Conservation (phyloP, 495 filamentous ascomycete genomes). For the Aspergillus nidulans region DNA sequence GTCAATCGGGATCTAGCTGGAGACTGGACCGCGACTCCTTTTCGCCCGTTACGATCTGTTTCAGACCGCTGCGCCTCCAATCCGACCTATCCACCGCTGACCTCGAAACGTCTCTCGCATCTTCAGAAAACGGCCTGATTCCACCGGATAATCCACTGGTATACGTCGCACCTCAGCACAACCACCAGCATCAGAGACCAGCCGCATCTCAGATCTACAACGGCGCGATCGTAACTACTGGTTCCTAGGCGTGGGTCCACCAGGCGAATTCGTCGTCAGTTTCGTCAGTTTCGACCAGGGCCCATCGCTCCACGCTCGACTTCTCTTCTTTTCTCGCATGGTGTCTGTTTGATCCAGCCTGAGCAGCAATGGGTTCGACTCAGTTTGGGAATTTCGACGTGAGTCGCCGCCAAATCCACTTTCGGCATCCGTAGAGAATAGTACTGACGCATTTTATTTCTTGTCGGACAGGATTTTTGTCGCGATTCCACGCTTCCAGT, state of each 20-base stretch:
- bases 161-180: not conserved
- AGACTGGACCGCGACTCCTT: not conserved
- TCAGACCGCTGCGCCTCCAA: not conserved
- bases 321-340: constrained; percentile 13
- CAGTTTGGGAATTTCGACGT: constrained; percentile 91
- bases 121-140: not conserved
- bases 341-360: constrained; percentile 13
- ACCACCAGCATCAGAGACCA: constrained; percentile 3
- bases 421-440: not conserved
- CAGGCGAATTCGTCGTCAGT: constrained; percentile 17
- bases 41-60: constrained; percentile 1
- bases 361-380: constrained; percentile 50
- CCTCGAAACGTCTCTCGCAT: not conserved
- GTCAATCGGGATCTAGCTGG: not conserved
- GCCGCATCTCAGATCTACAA: constrained; percentile 21
- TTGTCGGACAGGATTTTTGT: constrained; percentile 72
- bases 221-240: constrained; percentile 27
- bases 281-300: constrained; percentile 5
- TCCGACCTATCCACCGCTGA: not conserved
- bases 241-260: constrained; percentile 29
- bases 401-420: constrained; percentile 33
- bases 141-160: not conserved
- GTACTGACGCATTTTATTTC: constrained; percentile 20
- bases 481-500: constrained; percentile 91
- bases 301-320: not conserved